Base-by-base conservation (phyloP, 805 yeast genomes). In the Teunomyces panamensis region DNA sequence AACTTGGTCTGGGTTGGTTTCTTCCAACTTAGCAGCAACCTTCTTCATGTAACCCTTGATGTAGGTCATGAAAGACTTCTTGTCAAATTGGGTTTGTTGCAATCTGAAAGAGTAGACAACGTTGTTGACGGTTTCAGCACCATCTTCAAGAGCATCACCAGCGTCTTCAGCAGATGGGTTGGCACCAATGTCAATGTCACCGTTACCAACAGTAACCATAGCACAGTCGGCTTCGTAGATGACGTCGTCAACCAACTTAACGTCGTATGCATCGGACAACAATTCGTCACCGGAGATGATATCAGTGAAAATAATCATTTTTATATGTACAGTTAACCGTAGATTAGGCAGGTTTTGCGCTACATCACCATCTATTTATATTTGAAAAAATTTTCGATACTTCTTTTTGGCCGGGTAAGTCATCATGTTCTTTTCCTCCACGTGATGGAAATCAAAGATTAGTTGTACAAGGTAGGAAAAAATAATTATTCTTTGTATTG, bases 141-240 rank as follows among this genome's bases (percentile, higher is more conserved):
- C 89, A 46, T 87, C 96, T 64, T 89, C 98, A 45, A 83, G 70
- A 49, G 75, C 91, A 32, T 87, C 96, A 37, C 74, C 90, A 71
- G 78, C 97, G 61, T 79, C 98, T 79, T 94, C 99, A 60, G 98
- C 97, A 65, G 97, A 89, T 69, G 99, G 97, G 86, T 94, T 94
- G 67, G 96, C 99, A 79, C 99, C 99, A 74, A 94, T 94, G 75
- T 94, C 98, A 63, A 94, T 84, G 69, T 94, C 94, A 66, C 83
- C 97, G 69, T 89, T 87, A 73, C 82, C 84, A 65, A 94, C 89
- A 65, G 79, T 85, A 74, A 94, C 83, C 94, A 90, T 84, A 65
- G 81, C 78, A 79, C 97, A 90, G 85, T 94, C 89, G 59, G 96
- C 98, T 81, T 94, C 99, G 82, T 80, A 89, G 72, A 94, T 89